A percentile compares a stretch with the other conserved stretches of the same genome.
phyloP scores from a whole-genome alignment of 2,329 filamentous ascomycete genomes.

The Scedosporium dehoogii region DNA sequence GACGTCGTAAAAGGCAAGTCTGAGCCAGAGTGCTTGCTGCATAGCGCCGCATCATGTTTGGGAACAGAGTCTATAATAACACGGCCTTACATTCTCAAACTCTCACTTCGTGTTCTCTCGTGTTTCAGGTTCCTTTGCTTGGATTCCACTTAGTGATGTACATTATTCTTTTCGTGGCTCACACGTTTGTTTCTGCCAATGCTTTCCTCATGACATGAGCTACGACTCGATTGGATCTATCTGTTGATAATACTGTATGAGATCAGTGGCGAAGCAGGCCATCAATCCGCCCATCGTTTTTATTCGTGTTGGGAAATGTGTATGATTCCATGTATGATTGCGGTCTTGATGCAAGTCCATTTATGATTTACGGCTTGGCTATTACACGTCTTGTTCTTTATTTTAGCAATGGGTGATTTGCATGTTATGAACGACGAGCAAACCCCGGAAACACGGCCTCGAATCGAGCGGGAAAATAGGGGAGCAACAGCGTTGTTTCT shows the following conservation, averaged over 20 bases:
- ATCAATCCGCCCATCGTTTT: conserved; percentile 6
- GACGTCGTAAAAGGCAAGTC: conserved; percentile 56
- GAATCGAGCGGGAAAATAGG: background rate
- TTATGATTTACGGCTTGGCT: background rate
- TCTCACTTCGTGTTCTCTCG: too few species aligned
- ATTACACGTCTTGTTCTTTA: background rate
- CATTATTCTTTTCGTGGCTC: too few species aligned
- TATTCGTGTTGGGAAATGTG: background rate
- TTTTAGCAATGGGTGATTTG: background rate
- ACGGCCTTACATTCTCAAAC: background rate
- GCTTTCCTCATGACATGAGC: too few species aligned
- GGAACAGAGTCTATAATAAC: background rate
- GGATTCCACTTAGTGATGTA: too few species aligned
- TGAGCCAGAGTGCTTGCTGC: conserved; percentile 34
- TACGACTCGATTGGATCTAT: background rate
- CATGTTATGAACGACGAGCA: background rate
- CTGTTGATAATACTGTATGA: background rate
- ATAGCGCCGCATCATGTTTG: background rate
- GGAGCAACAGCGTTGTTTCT: background rate
- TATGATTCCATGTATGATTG: background rate
- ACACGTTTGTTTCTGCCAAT: too few species aligned
- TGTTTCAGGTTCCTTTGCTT: too few species aligned
- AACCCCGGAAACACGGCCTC: background rate
- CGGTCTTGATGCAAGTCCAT: background rate
- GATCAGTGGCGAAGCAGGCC: background rate